phyloP scores from a whole-genome alignment of 2,329 filamentous ascomycete species.

The Coniochaeta prunicola region DNA sequence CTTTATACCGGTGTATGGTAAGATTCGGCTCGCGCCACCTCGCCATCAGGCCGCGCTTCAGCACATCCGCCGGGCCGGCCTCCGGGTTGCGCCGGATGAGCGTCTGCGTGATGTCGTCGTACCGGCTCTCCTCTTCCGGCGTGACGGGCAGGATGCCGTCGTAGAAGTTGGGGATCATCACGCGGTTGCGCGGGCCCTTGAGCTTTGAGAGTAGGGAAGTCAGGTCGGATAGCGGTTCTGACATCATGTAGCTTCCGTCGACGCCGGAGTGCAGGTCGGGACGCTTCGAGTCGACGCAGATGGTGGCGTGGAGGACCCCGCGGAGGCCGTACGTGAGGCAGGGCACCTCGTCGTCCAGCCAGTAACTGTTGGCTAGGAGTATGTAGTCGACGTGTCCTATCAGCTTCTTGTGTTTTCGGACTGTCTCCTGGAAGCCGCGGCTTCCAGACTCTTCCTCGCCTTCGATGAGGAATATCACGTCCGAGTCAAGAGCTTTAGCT shows the following conservation, averaged over 20 bases:
- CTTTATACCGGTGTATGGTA: conserved; percentile 88
- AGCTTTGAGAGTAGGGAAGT: conserved; percentile 76
- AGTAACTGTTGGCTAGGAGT: conserved; percentile 93
- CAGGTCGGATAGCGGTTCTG: conserved; percentile 88
- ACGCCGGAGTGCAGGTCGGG: conserved; percentile 94
- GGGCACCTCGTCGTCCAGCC: conserved; percentile 92
- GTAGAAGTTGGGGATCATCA: conserved; percentile 85
- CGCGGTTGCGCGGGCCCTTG: conserved; percentile 70
- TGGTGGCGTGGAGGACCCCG: conserved; percentile 87
- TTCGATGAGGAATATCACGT: conserved; percentile 91
- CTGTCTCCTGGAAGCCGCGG: conserved; percentile 78
- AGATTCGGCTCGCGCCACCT: conserved; percentile 93
- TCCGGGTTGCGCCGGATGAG: conserved; percentile 65
- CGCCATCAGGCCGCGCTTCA: conserved; percentile 82
- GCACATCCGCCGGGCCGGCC: conserved; percentile 50
- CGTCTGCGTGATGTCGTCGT: conserved; percentile 75
- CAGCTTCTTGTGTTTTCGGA: conserved; percentile 69
- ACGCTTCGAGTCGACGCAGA: conserved; percentile 77
- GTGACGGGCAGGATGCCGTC: conserved; percentile 73
- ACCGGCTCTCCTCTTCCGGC: conserved; percentile 68
- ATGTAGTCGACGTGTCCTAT: conserved; percentile 95
- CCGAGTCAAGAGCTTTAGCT: conserved; percentile 74
- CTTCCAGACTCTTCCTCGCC: conserved; percentile 96
- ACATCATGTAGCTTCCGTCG: conserved; percentile 84
- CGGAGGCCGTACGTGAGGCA: conserved; percentile 92